Conservation (phyloP, 768 basidiomycete genomes). For the Mycena albidolilacea region DNA sequence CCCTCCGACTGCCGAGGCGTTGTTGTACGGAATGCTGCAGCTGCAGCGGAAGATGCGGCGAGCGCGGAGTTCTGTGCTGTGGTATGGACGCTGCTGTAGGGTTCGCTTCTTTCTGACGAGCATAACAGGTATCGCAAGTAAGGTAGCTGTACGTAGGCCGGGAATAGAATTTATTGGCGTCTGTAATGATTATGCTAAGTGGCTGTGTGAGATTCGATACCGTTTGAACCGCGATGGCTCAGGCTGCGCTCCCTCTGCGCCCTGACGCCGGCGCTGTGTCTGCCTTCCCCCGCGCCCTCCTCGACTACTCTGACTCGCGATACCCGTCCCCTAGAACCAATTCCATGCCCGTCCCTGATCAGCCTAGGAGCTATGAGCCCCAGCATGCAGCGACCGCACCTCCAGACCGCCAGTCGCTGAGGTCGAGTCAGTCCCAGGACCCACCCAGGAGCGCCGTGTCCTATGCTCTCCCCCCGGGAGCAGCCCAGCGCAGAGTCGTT, state of each 20-base stretch:
- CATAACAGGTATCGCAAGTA: slow-evolving; percentile 71
- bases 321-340: slow-evolving; percentile 30
- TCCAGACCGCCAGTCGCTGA: slow-evolving; percentile 50
- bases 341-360: slow-evolving; percentile 24
- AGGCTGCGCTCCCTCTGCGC: slow-evolving; percentile 11
- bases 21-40: slow-evolving; percentile 97
- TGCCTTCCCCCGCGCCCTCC: slow-evolving; percentile 33
- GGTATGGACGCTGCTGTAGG: slow-evolving; percentile 63
- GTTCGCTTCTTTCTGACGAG: slow-evolving; percentile 18
- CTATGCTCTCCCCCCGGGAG: slow-evolving; percentile 60
- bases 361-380: slow-evolving; percentile 30
- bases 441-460: slow-evolving; percentile 57
- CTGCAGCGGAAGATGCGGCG: slow-evolving; percentile 96
- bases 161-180: slow-evolving; percentile 1
- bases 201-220: not conserved
- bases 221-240: slow-evolving; percentile 15
- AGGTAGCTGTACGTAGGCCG: slow-evolving; percentile 35
- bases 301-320: slow-evolving; percentile 35
- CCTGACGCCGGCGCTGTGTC: slow-evolving; percentile 24
- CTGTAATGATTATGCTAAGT: not conserved
- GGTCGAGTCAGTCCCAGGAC: slow-evolving; percentile 52
- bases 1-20: slow-evolving; percentile 95
- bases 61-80: slow-evolving; percentile 88
- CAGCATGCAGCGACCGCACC: slow-evolving; percentile 38
- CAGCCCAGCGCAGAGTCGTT: slow-evolving; percentile 58